Percentiles rank a stretch among this genome's conserved stretches.
Evolutionary conservation across 805 yeast species (phyloP).

Genomic region (Millerozyma acaciae): DNA sequence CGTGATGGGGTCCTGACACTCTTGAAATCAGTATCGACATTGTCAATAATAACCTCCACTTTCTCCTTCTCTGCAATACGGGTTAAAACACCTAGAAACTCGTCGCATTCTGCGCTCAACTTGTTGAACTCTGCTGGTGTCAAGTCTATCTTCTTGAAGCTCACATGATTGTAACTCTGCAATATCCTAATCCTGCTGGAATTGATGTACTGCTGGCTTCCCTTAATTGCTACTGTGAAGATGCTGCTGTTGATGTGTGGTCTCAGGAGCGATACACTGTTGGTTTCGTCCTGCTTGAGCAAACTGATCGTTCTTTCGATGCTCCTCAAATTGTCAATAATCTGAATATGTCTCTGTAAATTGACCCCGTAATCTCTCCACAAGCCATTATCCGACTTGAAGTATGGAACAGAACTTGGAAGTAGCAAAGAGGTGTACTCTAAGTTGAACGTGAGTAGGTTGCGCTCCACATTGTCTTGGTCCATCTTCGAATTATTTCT

Average conservation of each 20-base stretch:
- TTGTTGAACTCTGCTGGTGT: conserved; percentile 17
- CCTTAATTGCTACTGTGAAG: conserved; percentile 35
- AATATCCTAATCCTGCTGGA: conserved; percentile 30
- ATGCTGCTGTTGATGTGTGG: conserved; percentile 31
- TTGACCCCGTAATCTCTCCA: conserved; percentile 23
- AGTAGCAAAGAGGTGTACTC: conserved; percentile 25
- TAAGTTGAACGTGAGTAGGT: conserved; percentile 18
- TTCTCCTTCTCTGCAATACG: conserved; percentile 39
- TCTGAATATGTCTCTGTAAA: conserved; percentile 10
- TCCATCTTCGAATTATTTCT: no score
- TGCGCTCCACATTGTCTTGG: conserved; percentile 10
- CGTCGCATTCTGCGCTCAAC: conserved; percentile 10
- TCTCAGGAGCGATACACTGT: conserved; percentile 21
- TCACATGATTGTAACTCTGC: conserved; percentile 26
- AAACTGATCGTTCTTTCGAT: conserved; percentile 13
- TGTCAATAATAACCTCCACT: conserved; percentile 47
- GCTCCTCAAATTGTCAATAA: conserved; percentile 26
- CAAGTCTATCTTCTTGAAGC: conserved; percentile 21
- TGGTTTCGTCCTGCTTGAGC: conserved; percentile 13
- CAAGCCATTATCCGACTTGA: conserved; percentile 29
- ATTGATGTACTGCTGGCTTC: conserved; percentile 26
- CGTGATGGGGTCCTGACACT: conserved; percentile 7
- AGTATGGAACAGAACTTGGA: conserved; percentile 13
- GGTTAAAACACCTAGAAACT: conserved; percentile 27
- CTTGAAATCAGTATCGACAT: conserved; percentile 19